Evolutionary conservation across 106 monocot genomes (phyloP).

Genomic region (Triglochin maritima): DNA sequence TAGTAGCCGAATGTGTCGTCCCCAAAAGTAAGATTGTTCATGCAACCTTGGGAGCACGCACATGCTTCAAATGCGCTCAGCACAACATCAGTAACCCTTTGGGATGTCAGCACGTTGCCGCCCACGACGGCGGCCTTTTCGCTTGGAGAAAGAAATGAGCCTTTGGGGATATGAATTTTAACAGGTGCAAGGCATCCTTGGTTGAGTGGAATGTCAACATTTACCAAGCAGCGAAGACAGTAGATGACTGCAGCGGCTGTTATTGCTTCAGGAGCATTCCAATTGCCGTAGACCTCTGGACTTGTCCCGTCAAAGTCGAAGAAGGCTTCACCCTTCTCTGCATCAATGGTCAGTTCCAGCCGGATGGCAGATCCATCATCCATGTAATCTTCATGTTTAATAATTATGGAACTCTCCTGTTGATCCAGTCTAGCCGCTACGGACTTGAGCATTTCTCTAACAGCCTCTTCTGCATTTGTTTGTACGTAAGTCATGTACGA

Average conservation of each 20-base stretch:
- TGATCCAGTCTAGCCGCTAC: constrained; percentile 41
- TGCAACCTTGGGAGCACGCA: constrained; percentile 92
- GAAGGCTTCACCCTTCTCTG: constrained; percentile 53
- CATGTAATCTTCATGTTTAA: constrained; percentile 91
- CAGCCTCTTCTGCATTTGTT: constrained; percentile 83
- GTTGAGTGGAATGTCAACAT: constrained; percentile 87
- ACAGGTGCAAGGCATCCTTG: constrained; percentile 93
- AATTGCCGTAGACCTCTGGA: constrained; percentile 88
- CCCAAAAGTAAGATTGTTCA: constrained; percentile 96
- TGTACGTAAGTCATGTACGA: constrained; percentile 85
- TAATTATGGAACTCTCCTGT: constrained; percentile 25
- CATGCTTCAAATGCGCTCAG: constrained; percentile 86
- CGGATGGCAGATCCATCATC: constrained; percentile 84
- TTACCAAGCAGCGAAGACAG: constrained; percentile 67
- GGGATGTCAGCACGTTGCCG: constrained; percentile 94
- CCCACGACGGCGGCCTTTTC: constrained; percentile 96
- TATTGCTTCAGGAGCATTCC: constrained; percentile 92
- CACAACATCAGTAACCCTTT: constrained; percentile 77
- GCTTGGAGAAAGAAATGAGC: constrained; percentile 79
- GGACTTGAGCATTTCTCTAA: constrained; percentile 79
- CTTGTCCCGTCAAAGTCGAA: constrained; percentile 81
- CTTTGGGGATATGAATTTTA: constrained; percentile 59
- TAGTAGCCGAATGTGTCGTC: constrained; percentile 87
- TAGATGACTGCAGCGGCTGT: constrained; percentile 89
- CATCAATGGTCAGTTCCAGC: constrained; percentile 62